Conservation (phyloP, 257 asterid species). For the Primulina huaijiensis region DNA sequence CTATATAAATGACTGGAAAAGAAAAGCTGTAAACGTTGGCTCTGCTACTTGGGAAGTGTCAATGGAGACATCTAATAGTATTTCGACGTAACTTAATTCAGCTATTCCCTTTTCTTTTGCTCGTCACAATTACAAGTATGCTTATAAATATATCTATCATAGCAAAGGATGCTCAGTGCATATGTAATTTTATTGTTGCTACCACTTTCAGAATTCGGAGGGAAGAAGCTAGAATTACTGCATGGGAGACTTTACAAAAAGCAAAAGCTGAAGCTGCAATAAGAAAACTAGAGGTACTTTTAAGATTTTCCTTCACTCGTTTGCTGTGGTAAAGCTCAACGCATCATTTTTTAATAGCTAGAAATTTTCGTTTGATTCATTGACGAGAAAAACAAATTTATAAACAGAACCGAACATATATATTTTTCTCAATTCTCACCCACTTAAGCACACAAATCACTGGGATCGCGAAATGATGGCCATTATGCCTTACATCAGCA, state of each 20-base stretch:
- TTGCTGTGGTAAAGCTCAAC: too few species aligned
- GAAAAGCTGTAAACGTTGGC: conserved; percentile 48
- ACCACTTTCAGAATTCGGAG: conserved; percentile 44
- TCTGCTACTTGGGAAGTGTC: conserved; percentile 61
- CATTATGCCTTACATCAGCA: too few species aligned
- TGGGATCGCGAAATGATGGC: too few species aligned
- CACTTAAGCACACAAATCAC: too few species aligned
- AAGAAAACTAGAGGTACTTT: conserved; percentile 63
- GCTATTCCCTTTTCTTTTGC: not conserved
- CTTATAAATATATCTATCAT: not conserved
- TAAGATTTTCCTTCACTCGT: too few species aligned
- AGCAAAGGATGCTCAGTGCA: not conserved
- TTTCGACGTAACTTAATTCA: conserved; percentile 52
- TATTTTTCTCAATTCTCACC: too few species aligned
- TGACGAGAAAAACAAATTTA: too few species aligned
- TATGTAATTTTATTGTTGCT: conserved; percentile 12
- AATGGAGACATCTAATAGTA: conserved; percentile 46
- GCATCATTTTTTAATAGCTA: too few species aligned
- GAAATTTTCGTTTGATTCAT: too few species aligned
- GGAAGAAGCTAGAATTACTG: conserved; percentile 66
- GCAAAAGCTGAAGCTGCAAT: conserved; percentile 81
- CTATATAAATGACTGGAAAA: conserved; percentile 60
- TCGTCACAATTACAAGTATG: conserved; percentile 1
- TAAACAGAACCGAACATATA: too few species aligned
- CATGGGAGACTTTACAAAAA: conserved; percentile 83